Evolutionary conservation across 768 basidiomycete species (phyloP).

Genomic region (Mycena latifolia): DNA sequence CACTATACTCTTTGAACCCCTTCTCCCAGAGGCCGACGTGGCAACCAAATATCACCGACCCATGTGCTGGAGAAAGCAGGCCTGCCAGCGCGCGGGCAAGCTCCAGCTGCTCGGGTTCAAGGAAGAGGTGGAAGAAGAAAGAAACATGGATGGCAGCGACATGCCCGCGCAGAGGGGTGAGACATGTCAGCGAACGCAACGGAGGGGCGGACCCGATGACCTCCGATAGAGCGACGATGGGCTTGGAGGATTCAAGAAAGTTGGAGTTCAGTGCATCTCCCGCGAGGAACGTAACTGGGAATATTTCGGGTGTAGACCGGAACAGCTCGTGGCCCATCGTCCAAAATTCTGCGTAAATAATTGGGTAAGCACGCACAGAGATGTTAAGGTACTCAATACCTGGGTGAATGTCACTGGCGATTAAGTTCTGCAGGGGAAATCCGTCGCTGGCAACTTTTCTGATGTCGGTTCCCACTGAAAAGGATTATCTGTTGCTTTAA

Average conservation of each 20-base stretch:
- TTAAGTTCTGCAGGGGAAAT: slow-evolving; percentile 2
- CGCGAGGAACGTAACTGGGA: slow-evolving; percentile 65
- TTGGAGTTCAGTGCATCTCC: slow-evolving; percentile 66
- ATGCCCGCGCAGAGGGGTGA: slow-evolving; percentile 61
- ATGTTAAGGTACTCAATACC: no score
- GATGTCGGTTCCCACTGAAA: slow-evolving; percentile 3
- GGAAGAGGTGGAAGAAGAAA: slow-evolving; percentile 53
- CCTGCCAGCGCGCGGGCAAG: slow-evolving; percentile 46
- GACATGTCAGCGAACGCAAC: slow-evolving; percentile 48
- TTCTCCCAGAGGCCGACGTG: slow-evolving; percentile 52
- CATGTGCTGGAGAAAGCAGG: no score
- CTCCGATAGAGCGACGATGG: slow-evolving; percentile 33
- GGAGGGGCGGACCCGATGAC: slow-evolving; percentile 36
- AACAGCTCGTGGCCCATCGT: slow-evolving; percentile 73
- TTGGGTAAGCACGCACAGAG: no score
- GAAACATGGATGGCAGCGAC: slow-evolving; percentile 60
- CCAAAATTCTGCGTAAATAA: slow-evolving; percentile 59
- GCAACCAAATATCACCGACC: slow-evolving; percentile 51
- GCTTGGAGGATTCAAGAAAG: slow-evolving; percentile 52
- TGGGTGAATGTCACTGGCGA: slow-evolving; percentile 2
- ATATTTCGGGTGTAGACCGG: slow-evolving; percentile 61
- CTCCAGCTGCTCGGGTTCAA: slow-evolving; percentile 45
- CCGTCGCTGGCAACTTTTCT: slow-evolving; percentile 12
- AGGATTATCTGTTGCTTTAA: background rate
- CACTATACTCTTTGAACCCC: slow-evolving; percentile 37